Percentiles rank a stretch among this genome's conserved stretches.
Evolutionary conservation across 345 rosid species (phyloP).

Genomic region (Murraya koenigii): DNA sequence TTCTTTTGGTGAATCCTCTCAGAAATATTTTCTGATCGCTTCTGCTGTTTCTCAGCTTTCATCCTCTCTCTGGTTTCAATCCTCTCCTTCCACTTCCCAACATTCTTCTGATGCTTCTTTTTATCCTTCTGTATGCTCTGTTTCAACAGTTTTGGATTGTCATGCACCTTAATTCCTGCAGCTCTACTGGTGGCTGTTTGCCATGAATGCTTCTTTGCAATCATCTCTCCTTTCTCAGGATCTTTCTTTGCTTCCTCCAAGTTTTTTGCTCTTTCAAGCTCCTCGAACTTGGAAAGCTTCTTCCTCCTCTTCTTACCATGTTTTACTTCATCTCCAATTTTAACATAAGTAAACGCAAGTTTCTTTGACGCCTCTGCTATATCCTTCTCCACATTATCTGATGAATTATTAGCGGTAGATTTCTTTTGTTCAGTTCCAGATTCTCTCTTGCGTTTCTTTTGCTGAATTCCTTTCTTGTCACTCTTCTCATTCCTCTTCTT

Average conservation of each 20-base stretch:
- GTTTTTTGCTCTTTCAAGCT: constrained; percentile 67
- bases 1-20: constrained; percentile 72
- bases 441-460: constrained; percentile 69
- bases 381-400: constrained; percentile 50
- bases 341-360: constrained; percentile 66
- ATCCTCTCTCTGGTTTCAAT: constrained; percentile 53
- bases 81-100: constrained; percentile 87
- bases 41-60: constrained; percentile 70
- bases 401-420: constrained; percentile 20
- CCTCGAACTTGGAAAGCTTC: constrained; percentile 56
- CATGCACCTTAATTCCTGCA: constrained; percentile 77
- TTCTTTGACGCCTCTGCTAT: constrained; percentile 74
- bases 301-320: constrained; percentile 53
- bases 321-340: constrained; percentile 60
- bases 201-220: constrained; percentile 70
- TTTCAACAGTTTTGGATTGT: constrained; percentile 74
- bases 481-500: constrained; percentile 29
- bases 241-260: constrained; percentile 70
- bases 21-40: constrained; percentile 66
- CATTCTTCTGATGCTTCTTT: constrained; percentile 68
- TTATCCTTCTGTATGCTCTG: constrained; percentile 72
- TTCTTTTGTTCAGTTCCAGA: constrained; percentile 33
- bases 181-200: constrained; percentile 75
- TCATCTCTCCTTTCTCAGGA: constrained; percentile 64
- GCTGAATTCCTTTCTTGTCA: constrained; percentile 25